These are phyloP conservation scores for Gamsiella multidivaricata DNA, from an alignment of 192 early-diverging fungal genomes.

Conservation along the genomic window DNA sequence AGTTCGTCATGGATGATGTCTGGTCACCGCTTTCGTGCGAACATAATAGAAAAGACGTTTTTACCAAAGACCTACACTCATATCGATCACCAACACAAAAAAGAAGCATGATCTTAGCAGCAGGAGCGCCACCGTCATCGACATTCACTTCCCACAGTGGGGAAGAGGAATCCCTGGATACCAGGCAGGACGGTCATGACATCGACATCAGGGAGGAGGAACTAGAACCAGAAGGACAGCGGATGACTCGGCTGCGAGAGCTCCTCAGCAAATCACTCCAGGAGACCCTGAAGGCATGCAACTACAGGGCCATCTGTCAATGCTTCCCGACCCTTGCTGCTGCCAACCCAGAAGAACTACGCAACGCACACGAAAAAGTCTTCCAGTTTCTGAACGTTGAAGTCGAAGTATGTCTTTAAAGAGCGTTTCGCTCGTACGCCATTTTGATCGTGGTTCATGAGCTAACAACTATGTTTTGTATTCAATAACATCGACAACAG, in stretches of 20 bases:
- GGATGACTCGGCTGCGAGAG: slow-evolving; percentile 46
- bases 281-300: slow-evolving; percentile 47
- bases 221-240: slow-evolving; percentile 36
- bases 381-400: slow-evolving; percentile 38
- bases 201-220: neutral
- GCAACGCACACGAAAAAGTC: slow-evolving; percentile 43
- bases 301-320: slow-evolving; percentile 41
- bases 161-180: slow-evolving; percentile 16
- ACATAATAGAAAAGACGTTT: too few relatives aligned
- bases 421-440: neutral
- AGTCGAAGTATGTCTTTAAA: slow-evolving; percentile 22
- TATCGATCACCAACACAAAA: neutral
- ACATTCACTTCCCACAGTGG: neutral
- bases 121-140: neutral
- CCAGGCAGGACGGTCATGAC: neutral
- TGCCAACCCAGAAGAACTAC: slow-evolving; percentile 18
- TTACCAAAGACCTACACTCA: neutral
- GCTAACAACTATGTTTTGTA: neutral
- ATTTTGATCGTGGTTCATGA: too few relatives aligned
- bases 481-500: neutral
- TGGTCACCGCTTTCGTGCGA: neutral
- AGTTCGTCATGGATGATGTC: too few relatives aligned
- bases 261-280: slow-evolving; percentile 38
- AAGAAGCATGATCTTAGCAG: neutral
- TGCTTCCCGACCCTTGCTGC: slow-evolving; percentile 29